Conservation (phyloP, 2,329 filamentous ascomycete genomes). For the Neonectria faginata region DNA sequence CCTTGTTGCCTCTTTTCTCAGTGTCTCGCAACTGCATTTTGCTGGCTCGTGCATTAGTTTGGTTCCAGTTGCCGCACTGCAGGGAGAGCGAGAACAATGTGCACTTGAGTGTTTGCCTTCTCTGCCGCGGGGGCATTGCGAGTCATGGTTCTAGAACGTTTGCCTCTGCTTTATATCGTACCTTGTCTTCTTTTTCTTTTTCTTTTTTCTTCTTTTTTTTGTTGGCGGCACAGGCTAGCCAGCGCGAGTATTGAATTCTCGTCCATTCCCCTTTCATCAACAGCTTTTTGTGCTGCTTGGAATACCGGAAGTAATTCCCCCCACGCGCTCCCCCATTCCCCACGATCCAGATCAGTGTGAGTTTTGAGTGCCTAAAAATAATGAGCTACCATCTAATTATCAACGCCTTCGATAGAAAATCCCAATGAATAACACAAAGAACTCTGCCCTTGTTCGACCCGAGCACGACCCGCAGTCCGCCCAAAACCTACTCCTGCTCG, state of each 20-base stretch:
- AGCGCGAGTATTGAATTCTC: not conserved
- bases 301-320: not conserved
- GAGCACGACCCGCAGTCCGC: not conserved
- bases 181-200: not conserved
- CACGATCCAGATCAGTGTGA: not conserved
- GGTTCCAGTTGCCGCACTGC: too few relatives aligned
- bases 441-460: not conserved
- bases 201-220: too few relatives aligned
- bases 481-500: not conserved
- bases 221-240: not conserved
- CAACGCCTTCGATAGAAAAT: not conserved
- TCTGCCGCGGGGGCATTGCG: too few relatives aligned
- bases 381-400: not conserved
- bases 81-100: too few relatives aligned
- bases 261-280: not conserved
- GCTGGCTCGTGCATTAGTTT: too few relatives aligned
- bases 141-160: not conserved
- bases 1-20: not conserved
- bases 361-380: not conserved
- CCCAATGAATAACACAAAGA: not conserved
- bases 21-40: not conserved
- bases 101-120: not conserved
- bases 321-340: not conserved
- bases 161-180: not conserved
- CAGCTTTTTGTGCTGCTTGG: not conserved